Base-by-base conservation (phyloP, 2,329 filamentous ascomycete genomes). In the Talaromyces sp. region DNA sequence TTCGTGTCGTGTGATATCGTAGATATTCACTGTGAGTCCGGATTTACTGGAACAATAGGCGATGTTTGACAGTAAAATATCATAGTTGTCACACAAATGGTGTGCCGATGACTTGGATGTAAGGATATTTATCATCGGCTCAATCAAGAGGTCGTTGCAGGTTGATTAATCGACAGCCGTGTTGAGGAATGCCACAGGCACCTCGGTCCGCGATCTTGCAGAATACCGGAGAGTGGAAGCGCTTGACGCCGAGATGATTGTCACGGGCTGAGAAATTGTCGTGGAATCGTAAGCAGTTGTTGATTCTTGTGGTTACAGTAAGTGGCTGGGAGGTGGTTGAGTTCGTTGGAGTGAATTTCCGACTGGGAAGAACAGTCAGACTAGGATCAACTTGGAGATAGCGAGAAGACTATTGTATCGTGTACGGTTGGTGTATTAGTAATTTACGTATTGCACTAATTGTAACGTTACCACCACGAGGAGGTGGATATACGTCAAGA, bases 401-500 rank as follows among this genome's bases (percentile, higher is more conserved):
- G 43, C 19, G 59, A 50, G 59, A 49, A 33, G 11, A 39, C 60
- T 62, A 62, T 62, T 35, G 60, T 62, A 62, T 62, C 47, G 45
- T 45, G 60, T 62, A 52, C 19, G 35, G 16, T 24, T 33, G 9
- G 1, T 13, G 60, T 52, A 52, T 62, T 16, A 16, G 60, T 54
- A 54, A 39, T 43, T 41, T 41, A 37, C 16, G 19, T 27, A 16
- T 3, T 14, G 2, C 24, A 31, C 14, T 41, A 43, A 19, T 33
- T 16, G 58, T 60, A 60, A 37, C 6, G 14, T 60, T 49, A 60
- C 58, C 14, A 4, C 22, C 31, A 47, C 41, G 27, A 24, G 58
- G 58, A 19, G 27, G 43, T 16, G 14, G 11, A 13, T 9, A 56
- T 24, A 19, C 52, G 52, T n/a, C 33, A 24, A 39, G 52, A 37